Evolutionary conservation across 1,284 basidiomycete genomes (phyloP).

Genomic region (Apiotrichum porosum): DNA sequence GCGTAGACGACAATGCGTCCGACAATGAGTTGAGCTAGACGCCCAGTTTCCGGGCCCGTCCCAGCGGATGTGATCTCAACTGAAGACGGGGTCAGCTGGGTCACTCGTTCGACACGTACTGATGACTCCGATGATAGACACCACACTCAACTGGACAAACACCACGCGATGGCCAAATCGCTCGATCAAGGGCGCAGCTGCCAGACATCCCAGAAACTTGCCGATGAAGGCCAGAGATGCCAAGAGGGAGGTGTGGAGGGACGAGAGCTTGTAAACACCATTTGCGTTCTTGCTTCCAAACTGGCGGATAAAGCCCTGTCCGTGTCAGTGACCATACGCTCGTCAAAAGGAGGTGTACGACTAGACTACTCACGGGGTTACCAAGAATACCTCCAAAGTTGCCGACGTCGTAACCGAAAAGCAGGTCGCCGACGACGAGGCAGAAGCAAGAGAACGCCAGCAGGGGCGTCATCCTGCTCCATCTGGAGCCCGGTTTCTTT

Average conservation of each 20-base stretch:
- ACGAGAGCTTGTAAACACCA: slow-evolving; percentile 2
- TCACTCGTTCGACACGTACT: background rate
- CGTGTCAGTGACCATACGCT: too few relatives aligned
- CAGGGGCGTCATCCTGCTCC: slow-evolving; percentile 4
- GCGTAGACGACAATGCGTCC: slow-evolving; percentile 16
- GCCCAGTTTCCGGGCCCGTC: background rate
- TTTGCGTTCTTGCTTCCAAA: slow-evolving; percentile 6
- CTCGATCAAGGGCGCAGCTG: slow-evolving; percentile 8
- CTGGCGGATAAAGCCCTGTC: slow-evolving; percentile 12
- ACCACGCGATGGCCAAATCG: slow-evolving; percentile 10
- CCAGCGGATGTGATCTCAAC: slow-evolving; percentile 8
- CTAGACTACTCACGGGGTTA: slow-evolving; percentile 8
- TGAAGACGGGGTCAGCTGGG: background rate
- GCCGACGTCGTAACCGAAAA: slow-evolving; percentile 7
- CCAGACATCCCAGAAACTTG: slow-evolving; percentile 9
- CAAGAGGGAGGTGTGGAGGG: slow-evolving; percentile 4
- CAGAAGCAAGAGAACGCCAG: slow-evolving; percentile 9
- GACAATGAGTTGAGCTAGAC: slow-evolving; percentile 13
- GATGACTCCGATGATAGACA: slow-evolving; percentile 7
- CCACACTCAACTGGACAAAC: slow-evolving; percentile 1
- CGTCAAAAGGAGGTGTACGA: background rate
- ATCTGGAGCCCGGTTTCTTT: background rate
- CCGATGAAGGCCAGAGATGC: slow-evolving; percentile 13
- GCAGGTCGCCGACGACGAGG: slow-evolving; percentile 8
- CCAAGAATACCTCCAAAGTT: slow-evolving; percentile 5